Base-by-base conservation (phyloP, 345 rosid genomes). In the Jatropha curcas region DNA sequence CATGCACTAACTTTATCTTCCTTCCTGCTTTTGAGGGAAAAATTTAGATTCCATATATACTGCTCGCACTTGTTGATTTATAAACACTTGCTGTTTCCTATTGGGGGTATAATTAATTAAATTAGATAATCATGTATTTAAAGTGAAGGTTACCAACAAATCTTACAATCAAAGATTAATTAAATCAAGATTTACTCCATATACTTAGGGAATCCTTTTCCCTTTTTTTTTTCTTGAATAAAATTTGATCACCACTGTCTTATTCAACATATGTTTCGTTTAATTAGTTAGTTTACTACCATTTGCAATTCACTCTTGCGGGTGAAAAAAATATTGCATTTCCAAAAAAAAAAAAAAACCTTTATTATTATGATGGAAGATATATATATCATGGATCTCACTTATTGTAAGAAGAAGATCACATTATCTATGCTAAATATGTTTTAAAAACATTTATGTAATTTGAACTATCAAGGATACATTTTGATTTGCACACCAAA, bases 11-110 rank as follows among this genome's bases (percentile, higher is more conserved):
- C 84, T 82, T 81, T 82, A 79, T 77, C 75, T 70, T 70, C 72
- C 82, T 83, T 80, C 88, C 84, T 86, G 82, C 88, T 88, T 88
- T 86, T 79, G 82, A 84, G 75, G 86, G 88, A 28, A 66, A 74
- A 78, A 82, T 79, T n/a, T 82, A 77, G 85, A 88, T 88, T 82
- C 85, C 89, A 79, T 70, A 48, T 48, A 33, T n/a, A 45, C 22
- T 70, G 12, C 41, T 35, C 20, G 22, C 13, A 41, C 33, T 57
- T 74, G 19, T 77, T 57, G 37, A 56, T 74, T 57, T 56, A 60
- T 14, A 57, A 71, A 39, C 33, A 48, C 19, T 0, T 13, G 3
- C 0, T 30, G 53, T 75, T 80, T 80, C 55, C 46, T 48, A 56
- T 31, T 30, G 20, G 71, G 73, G 76, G 50, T 75, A 60, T n/a